Conservation (phyloP, 1,139 yeast species). For the Hyphopichia wangnamkhiaoensis region DNA sequence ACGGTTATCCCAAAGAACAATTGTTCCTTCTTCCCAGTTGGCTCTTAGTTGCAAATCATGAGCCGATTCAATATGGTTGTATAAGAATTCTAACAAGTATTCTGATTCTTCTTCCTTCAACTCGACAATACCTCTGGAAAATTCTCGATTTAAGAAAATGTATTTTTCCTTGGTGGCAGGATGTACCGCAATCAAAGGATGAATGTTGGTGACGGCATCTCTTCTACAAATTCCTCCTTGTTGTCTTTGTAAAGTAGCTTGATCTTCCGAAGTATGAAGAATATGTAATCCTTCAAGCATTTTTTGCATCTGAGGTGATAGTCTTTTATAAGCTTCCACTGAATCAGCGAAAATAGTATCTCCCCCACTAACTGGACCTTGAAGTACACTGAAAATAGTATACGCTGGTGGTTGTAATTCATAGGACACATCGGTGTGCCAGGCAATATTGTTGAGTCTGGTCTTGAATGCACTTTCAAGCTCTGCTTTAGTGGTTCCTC, state of each 20-base stretch:
- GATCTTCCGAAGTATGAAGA: slow-evolving; percentile 26
- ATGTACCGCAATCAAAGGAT: slow-evolving; percentile 27
- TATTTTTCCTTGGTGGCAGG: slow-evolving; percentile 28
- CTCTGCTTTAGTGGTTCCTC: slow-evolving; percentile 29
- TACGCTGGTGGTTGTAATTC: slow-evolving; percentile 42
- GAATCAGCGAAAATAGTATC: slow-evolving; percentile 38
- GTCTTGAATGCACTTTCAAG: slow-evolving; percentile 23
- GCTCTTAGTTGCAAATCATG: slow-evolving; percentile 60
- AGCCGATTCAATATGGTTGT: slow-evolving; percentile 27
- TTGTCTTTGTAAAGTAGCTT: slow-evolving; percentile 19
- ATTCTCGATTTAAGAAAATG: slow-evolving; percentile 26
- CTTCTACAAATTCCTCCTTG: slow-evolving; percentile 27
- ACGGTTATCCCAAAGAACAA: slow-evolving; percentile 28
- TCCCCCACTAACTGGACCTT: slow-evolving; percentile 45
- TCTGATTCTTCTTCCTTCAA: slow-evolving; percentile 30
- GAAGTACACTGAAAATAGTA: slow-evolving; percentile 38
- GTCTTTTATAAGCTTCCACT: slow-evolving; percentile 30
- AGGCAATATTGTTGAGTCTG: slow-evolving; percentile 30
- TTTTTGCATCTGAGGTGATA: slow-evolving; percentile 28
- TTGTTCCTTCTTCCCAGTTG: slow-evolving; percentile 51
- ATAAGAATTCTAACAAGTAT: slow-evolving; percentile 23
- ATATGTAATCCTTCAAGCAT: slow-evolving; percentile 27
- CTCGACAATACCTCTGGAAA: slow-evolving; percentile 26
- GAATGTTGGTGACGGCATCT: slow-evolving; percentile 28
- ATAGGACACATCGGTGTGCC: slow-evolving; percentile 46